A percentile compares a stretch with the other conserved stretches of the same genome.
Conservation (phyloP, 331 rosid species). For the Saraca asoca region DNA sequence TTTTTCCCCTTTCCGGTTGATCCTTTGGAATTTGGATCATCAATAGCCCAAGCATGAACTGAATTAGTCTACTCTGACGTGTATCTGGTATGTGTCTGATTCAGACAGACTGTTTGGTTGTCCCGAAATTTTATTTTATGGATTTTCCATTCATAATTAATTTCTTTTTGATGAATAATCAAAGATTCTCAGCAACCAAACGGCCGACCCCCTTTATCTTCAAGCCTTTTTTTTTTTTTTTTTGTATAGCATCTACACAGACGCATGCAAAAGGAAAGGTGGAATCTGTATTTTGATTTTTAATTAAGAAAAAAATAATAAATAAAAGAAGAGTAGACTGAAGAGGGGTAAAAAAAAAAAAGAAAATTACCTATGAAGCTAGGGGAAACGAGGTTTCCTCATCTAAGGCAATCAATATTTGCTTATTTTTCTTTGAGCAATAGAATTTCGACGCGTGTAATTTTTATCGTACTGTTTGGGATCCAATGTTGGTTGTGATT, state of each 20-base stretch:
- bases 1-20: neutral
- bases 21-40: neutral
- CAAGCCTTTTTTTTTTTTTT: neutral
- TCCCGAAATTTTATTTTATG: neutral
- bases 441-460: neutral
- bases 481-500: conserved; percentile 33
- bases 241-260: neutral
- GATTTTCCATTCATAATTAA: neutral
- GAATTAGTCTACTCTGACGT: neutral
- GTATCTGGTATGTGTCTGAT: neutral
- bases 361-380: no score
- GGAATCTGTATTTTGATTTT: neutral
- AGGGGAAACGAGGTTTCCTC: no score
- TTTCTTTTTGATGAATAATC: no score
- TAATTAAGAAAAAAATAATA: neutral
- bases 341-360: no score
- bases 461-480: neutral
- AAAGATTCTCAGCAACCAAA: conserved; percentile 2
- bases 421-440: no score
- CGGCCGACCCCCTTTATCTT: neutral
- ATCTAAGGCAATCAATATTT: no score
- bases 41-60: neutral
- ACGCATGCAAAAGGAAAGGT: neutral
- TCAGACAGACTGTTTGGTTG: neutral
- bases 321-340: no score